Percentiles rank a stretch among this genome's conserved stretches.
Evolutionary conservation across 306 rosid genomes (phyloP).

Genomic region (Fragaria ananassa): DNA sequence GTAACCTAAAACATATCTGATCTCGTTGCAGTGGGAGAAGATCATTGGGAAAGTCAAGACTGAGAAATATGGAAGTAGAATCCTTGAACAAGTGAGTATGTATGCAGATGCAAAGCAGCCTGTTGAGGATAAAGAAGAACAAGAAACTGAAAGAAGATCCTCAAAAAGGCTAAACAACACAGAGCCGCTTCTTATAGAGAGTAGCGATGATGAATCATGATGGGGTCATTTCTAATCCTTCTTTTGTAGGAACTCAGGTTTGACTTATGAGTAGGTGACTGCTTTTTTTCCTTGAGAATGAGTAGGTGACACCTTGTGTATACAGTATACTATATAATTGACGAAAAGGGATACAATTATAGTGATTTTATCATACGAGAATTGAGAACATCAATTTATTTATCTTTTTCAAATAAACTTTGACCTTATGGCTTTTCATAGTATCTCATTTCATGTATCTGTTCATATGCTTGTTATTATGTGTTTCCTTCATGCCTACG

Average conservation of each 20-base stretch:
- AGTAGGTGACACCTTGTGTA: too few relatives aligned
- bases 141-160: conserved; percentile 47
- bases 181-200: conserved; percentile 53
- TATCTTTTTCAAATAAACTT: too few relatives aligned
- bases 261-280: too few relatives aligned
- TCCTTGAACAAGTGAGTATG: conserved; percentile 54
- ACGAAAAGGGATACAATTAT: too few relatives aligned
- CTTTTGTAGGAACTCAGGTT: neutral
- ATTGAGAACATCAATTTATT: too few relatives aligned
- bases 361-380: too few relatives aligned
- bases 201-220: conserved; percentile 75
- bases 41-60: conserved; percentile 73
- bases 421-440: neutral
- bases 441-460: neutral
- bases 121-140: conserved; percentile 33
- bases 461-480: too few relatives aligned
- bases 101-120: conserved; percentile 34
- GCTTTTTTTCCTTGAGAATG: too few relatives aligned
- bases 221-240: neutral
- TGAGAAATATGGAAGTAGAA: conserved; percentile 63
- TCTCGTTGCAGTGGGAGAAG: conserved; percentile 68
- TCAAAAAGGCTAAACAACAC: conserved; percentile 58
- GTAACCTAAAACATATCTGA: neutral
- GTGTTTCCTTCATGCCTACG: too few relatives aligned
- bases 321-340: too few relatives aligned